Conservation (phyloP, 805 yeast genomes). For the Cyberlindnera samutprakarnensis region DNA sequence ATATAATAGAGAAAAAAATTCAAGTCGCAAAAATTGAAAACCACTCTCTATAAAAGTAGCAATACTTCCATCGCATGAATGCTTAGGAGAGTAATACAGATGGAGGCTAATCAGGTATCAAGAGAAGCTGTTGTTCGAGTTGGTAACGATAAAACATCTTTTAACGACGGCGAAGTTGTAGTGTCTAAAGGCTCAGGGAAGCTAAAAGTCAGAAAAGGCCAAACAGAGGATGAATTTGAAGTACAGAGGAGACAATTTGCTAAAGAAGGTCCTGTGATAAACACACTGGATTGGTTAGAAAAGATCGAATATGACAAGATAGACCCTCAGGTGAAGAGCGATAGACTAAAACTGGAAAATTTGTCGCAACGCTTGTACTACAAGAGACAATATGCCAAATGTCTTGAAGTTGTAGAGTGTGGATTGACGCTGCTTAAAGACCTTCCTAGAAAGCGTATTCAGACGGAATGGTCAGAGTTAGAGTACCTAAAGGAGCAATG, state of each 20-base stretch:
- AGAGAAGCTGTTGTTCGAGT: too few relatives aligned
- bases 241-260: constrained; percentile 45
- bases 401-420: constrained; percentile 36
- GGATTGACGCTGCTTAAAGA: constrained; percentile 30
- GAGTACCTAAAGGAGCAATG: constrained; percentile 37
- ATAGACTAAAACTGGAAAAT: constrained; percentile 46
- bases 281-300: constrained; percentile 38
- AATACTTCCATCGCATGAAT: too few relatives aligned
- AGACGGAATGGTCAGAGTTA: constrained; percentile 45
- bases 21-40: too few relatives aligned
- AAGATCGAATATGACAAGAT: constrained; percentile 21
- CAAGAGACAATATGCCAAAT: constrained; percentile 40
- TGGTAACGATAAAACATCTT: constrained; percentile 15
- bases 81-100: too few relatives aligned
- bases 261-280: constrained; percentile 49
- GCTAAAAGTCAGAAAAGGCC: constrained; percentile 54
- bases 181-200: constrained; percentile 41
- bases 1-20: too few relatives aligned
- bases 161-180: constrained; percentile 30
- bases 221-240: constrained; percentile 54
- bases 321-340: constrained; percentile 38
- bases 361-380: constrained; percentile 61
- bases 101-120: too few relatives aligned
- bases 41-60: too few relatives aligned
- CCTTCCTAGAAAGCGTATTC: constrained; percentile 32